Percentiles rank a stretch among this genome's conserved stretches.
Conservation (phyloP, 225 moss, liverwort and hornwort genomes). For the Pseudisothecium myosuroides region DNA sequence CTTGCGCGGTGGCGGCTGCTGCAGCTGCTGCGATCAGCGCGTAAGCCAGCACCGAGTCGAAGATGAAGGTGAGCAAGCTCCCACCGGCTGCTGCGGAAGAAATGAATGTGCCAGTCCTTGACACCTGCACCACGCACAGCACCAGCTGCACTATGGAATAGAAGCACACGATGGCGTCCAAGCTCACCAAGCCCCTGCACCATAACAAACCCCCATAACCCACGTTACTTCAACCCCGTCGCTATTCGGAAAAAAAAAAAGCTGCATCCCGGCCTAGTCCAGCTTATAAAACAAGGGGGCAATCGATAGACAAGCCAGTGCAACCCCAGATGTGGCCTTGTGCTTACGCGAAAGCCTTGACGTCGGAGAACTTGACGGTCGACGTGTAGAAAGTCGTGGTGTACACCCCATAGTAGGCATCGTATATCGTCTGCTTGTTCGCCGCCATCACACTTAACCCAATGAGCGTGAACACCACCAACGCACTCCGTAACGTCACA, state of each 20-base stretch:
- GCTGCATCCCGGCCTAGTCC: neutral
- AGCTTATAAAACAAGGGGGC: neutral
- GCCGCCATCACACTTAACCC: neutral
- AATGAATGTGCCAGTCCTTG: neutral
- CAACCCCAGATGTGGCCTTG: neutral
- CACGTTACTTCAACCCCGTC: neutral
- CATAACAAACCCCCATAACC: neutral
- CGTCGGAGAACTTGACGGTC: neutral
- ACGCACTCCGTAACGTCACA: neutral
- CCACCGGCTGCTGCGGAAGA: neutral
- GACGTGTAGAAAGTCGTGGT: too few relatives aligned
- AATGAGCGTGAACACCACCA: conserved; percentile 2
- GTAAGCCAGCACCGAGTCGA: conserved; percentile 9
- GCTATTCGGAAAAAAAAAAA: neutral
- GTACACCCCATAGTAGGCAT: rapidly evolving
- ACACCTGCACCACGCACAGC: neutral
- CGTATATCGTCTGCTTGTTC: neutral
- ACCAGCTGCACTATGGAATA: conserved; percentile 11
- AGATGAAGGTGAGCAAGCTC: neutral
- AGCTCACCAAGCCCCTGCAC: conserved; percentile 1
- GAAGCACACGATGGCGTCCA: neutral
- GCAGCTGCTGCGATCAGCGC: neutral
- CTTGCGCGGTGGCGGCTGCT: neutral
- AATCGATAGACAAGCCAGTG: neutral
- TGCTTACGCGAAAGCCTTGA: neutral